Base-by-base conservation (phyloP, 306 rosid genomes). In the Luffa acutangula region DNA sequence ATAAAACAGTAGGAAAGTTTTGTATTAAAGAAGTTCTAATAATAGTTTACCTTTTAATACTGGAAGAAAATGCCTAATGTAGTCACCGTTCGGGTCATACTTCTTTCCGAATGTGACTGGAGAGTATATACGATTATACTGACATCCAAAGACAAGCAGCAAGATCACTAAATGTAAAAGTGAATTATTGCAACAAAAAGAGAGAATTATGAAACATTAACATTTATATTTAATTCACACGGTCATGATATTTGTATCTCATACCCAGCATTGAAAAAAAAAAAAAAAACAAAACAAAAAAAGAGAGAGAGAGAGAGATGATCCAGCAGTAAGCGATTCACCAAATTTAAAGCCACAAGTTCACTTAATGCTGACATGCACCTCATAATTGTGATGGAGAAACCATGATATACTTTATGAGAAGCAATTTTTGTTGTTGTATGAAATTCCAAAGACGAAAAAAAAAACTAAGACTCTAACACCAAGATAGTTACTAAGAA, bases 51-150 rank as follows among this genome's bases (percentile, higher is more conserved):
- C 97, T 85, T 86, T 88, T 66, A 94, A 82, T 65, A 87, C 83
- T 1, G 98, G 98, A 76, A 94, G 92, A 90, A 94, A 94, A 82
- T 92, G 90, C 83, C 92, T 84, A 81, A 94, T 88, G 83, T 79
- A 94, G 60, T 94, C 90, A 7, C 97, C 98, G 77, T 87, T 85
- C n/a, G 97, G 91, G 78, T 94, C 98, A 78, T 89, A 91, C 88
- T 94, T 94, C 90, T 94, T 94, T 18, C 98, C 98, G 72, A 94
- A 94, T 18, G 98, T 86, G 79, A 84, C 82, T 17, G 97, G 97
- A 9, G 97, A 94, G 84, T 94, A 94, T 85, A 91, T 87, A 20
- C 98, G 96, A 77, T 92, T 86, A 84, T 91, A 92, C 98, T 94
- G 95, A 31, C 77, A 46, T 10, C 42, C 54, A 48, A 73, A 42